Evolutionary conservation across 2,329 filamentous ascomycete genomes (phyloP), one percentile per base, ranked within the genome.

Genomic region (Aotearoamyces nothofagi): DNA sequence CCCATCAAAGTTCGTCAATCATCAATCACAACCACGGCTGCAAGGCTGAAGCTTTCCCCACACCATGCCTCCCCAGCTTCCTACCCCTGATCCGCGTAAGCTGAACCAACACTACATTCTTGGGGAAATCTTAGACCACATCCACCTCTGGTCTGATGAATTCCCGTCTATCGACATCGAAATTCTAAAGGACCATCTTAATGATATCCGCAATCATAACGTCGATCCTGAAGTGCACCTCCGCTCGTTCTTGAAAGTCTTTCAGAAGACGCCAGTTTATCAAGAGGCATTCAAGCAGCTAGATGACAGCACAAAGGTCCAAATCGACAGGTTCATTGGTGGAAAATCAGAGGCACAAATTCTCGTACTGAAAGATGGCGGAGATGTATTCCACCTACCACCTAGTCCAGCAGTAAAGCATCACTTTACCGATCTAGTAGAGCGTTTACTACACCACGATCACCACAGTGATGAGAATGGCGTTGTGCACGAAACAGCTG

Each of bases 51-150:
- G n/a, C n/a, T n/a, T n/a, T n/a, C n/a, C n/a, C n/a, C n/a, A n/a
- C n/a, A n/a, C n/a, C n/a, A n/a, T n/a, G n/a, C n/a, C n/a, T n/a
- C n/a, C n/a, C n/a, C n/a, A n/a, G n/a, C 19, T 22, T n/a, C 19
- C 19, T 8, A 22, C 19, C n/a, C 19, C 19, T 22, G 19, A 22
- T 22, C 8, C 19, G 8, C 8, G 19, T 8, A 43, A 49, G 12
- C 35, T 49, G 7, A 38, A 22, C 22, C 34, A 34, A 1, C 35
- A 42, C 13, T 46, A 47, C 26, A 45, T 53, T 16, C 43, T 54
- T 10, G 37, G 42, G 6, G 44, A 54, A 15, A 52, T 54, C 14
- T 39, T 52, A 12, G 35, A 45, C 8, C 47, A 50, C 24, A 40
- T 54, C 25, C 36, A 43, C 12, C 31, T 40, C 2, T 41, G 49